Base-by-base conservation (phyloP, 2,329 filamentous ascomycete genomes). In the Trichoderma lentiforme region DNA sequence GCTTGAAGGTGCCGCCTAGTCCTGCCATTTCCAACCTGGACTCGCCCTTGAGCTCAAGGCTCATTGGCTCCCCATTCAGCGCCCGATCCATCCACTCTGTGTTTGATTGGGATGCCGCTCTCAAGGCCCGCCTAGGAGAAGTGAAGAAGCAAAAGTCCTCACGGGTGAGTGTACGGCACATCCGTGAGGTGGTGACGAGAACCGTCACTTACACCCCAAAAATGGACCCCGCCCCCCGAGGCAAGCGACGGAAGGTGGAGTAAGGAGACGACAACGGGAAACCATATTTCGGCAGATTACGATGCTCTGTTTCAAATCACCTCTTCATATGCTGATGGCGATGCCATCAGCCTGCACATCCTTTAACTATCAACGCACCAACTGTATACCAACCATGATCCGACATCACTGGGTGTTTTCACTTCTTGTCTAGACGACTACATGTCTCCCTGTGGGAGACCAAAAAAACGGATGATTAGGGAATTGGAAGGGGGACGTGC, bases 131-230 rank as follows among this genome's bases (percentile, higher is more conserved):
- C 66, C 90, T 89, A 76, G 86, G 88, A 73, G 91, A 92, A 69
- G 81, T 84, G 78, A 85, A 84, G 79, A 84, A 86, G 76, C 87
- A 86, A 74, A 88, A 88, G 79, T 79, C 86, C 18, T 84, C 88
- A 53, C 87, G 86, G 75, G 90, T 90, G 36, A 90, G 86, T 76
- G 85, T 91, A 71, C 88, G 91, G 73, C 87, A 92, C 78, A 94
- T 98, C 72, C 87, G 93, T 70, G 94, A 98, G 81, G 94, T 98
- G 5, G 93, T 98, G 68, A 98, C 95, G n/a, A 89, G 94, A 76
- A 98, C 94, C 18, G 93, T 97, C 73, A 97, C 93, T 53, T 97
- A 97, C 82, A 97, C 93, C 80, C 92, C 90, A 73, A 87, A 91
- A 75, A 93, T 98, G 84, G 93, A 94, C 75, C 93, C 95, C 28